A percentile compares a stretch with the other conserved stretches of the same genome.
phyloP scores from a whole-genome alignment of 1,284 basidiomycete genomes.

The Ustilago loliicola region DNA sequence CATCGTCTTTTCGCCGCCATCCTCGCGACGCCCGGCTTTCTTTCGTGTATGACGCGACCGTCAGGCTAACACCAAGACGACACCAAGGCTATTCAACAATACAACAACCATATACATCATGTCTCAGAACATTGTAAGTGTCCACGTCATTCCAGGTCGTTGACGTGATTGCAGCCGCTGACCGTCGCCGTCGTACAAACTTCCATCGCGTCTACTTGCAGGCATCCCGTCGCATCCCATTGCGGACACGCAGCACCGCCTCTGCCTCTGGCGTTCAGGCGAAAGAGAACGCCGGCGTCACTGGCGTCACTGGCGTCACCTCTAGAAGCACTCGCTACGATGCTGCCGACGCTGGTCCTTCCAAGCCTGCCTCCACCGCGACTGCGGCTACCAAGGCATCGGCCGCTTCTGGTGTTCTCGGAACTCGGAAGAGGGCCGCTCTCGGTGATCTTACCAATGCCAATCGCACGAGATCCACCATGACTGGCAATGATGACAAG shows the following conservation, averaged over 20 bases:
- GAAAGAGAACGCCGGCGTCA: constrained; percentile 50
- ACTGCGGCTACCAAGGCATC: constrained; percentile 42
- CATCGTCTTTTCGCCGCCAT: constrained; percentile 21
- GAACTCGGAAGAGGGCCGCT: constrained; percentile 67
- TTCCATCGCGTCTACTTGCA: constrained; percentile 9
- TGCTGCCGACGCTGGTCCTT: constrained; percentile 50
- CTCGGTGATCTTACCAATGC: constrained; percentile 69
- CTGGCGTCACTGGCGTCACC: constrained; percentile 33
- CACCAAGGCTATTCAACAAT: not conserved
- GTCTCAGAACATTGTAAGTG: constrained; percentile 47
- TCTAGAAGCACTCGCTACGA: constrained; percentile 36
- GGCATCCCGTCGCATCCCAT: constrained; percentile 53
- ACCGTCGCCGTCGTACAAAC: constrained; percentile 7
- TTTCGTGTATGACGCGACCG: constrained; percentile 36
- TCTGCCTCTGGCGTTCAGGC: constrained; percentile 41
- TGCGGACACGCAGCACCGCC: constrained; percentile 53
- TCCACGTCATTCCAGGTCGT: not conserved
- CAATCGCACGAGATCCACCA: constrained; percentile 47
- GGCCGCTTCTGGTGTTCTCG: constrained; percentile 52
- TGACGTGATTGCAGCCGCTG: constrained; percentile 1
- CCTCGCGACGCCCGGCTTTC: constrained; percentile 20
- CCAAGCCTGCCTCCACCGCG: constrained; percentile 44
- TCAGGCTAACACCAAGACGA: constrained; percentile 16
- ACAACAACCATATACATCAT: constrained; percentile 18
- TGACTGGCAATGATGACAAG: constrained; percentile 44